Conservation (phyloP, 495 filamentous ascomycete genomes). For the Rhypophila decipiens region DNA sequence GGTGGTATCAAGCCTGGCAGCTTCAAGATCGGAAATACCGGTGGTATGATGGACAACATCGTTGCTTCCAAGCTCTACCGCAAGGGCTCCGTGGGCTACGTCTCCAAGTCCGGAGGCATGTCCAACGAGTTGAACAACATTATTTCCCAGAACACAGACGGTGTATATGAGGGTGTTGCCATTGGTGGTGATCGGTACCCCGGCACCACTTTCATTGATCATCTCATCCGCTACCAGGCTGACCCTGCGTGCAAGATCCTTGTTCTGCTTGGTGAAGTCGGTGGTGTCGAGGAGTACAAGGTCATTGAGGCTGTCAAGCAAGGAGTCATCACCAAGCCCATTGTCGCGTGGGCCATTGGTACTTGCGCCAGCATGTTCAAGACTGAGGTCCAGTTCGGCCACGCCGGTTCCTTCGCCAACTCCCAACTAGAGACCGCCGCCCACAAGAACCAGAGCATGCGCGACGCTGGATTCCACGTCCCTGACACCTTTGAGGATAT, state of each 20-base stretch:
- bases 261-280: slow-evolving; percentile 91
- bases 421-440: slow-evolving; percentile 96
- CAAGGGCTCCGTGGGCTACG: slow-evolving; percentile 95
- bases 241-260: slow-evolving; percentile 98
- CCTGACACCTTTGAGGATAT: slow-evolving; percentile 97
- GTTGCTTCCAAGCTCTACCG: slow-evolving; percentile 99
- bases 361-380: slow-evolving; percentile 99
- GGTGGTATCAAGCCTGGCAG: slow-evolving; percentile 99
- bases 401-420: slow-evolving; percentile 98
- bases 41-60: slow-evolving; percentile 99
- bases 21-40: slow-evolving; percentile 99
- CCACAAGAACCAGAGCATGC: slow-evolving; percentile 93
- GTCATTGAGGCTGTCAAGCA: slow-evolving; percentile 97
- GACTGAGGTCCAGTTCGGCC: slow-evolving; percentile 99
- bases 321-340: slow-evolving; percentile 91
- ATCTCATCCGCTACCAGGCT: slow-evolving; percentile 87
- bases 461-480: slow-evolving; percentile 83
- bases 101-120: slow-evolving; percentile 99
- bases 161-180: slow-evolving; percentile 97
- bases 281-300: slow-evolving; percentile 99
- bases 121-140: slow-evolving; percentile 99
- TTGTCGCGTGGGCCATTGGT: slow-evolving; percentile 98
- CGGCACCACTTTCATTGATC: slow-evolving; percentile 98
- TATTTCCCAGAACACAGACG: slow-evolving; percentile 87
- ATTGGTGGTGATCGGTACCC: slow-evolving; percentile 99